These are phyloP conservation scores for Geoglossum glabrum DNA, from an alignment of 495 filamentous ascomycete species.

Conservation along the genomic window DNA sequence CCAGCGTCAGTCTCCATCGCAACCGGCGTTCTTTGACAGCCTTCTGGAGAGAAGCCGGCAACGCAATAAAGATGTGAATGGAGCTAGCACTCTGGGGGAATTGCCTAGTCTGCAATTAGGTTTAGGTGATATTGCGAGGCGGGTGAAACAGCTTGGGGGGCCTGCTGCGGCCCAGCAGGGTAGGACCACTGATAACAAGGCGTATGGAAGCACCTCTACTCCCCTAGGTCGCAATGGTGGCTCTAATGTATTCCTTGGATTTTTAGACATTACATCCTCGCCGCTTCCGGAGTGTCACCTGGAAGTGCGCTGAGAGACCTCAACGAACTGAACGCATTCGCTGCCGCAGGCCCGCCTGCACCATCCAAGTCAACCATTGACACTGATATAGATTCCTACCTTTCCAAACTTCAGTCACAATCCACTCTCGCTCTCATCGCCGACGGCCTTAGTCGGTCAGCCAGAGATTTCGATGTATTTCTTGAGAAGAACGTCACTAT, in stretches of 20 bases:
- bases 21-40: constrained; percentile 64
- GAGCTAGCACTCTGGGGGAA: constrained; percentile 30
- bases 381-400: constrained; percentile 64
- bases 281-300: constrained; percentile 70
- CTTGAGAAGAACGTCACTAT: constrained; percentile 84
- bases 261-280: constrained; percentile 58
- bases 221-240: not conserved
- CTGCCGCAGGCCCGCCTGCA: constrained; percentile 19
- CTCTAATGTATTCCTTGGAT: constrained; percentile 1
- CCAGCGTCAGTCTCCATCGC: constrained; percentile 1
- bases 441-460: constrained; percentile 67
- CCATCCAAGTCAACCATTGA: constrained; percentile 24
- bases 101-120: constrained; percentile 61
- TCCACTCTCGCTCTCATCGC: constrained; percentile 79
- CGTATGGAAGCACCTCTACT: constrained; percentile 22
- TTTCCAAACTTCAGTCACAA: constrained; percentile 68
- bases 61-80: constrained; percentile 26
- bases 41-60: constrained; percentile 60
- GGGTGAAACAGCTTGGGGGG: constrained; percentile 57
- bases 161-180: constrained; percentile 24
- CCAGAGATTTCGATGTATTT: constrained; percentile 77
- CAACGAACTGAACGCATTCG: constrained; percentile 33
- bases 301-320: constrained; percentile 61
- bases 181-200: constrained; percentile 37
- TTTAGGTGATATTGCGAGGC: constrained; percentile 67